Evolutionary conservation across 768 basidiomycete genomes (phyloP).

Genomic region (Boletus subcaerulescens): DNA sequence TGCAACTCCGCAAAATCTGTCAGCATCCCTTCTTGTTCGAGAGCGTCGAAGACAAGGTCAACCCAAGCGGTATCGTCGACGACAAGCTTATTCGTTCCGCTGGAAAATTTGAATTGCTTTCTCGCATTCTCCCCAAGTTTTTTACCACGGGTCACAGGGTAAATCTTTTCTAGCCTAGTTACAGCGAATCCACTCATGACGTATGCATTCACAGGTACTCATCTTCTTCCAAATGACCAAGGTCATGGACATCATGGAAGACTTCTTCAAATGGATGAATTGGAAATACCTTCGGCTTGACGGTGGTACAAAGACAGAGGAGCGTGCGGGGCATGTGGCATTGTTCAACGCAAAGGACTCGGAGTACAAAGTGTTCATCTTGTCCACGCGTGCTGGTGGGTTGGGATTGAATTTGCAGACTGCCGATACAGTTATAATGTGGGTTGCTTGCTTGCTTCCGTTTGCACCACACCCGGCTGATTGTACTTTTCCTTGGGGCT

Average conservation of each 20-base stretch:
- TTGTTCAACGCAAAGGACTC: conserved; percentile 88
- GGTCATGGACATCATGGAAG: conserved; percentile 98
- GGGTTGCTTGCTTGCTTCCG: conserved; percentile 28
- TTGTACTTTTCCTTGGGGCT: background rate
- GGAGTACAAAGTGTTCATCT: conserved; percentile 86
- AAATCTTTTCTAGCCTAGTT: conserved; percentile 15
- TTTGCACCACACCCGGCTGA: conserved; percentile 6
- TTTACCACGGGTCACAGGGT: conserved; percentile 90
- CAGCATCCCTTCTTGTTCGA: conserved; percentile 97
- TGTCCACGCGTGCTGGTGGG: conserved; percentile 93
- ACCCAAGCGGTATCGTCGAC: conserved; percentile 76
- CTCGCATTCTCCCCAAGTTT: conserved; percentile 91
- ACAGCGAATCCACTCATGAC: background rate
- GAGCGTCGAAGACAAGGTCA: conserved; percentile 92
- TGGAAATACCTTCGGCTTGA: conserved; percentile 92
- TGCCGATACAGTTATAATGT: conserved; percentile 96
- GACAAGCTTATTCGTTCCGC: conserved; percentile 82
- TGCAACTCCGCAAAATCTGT: conserved; percentile 98
- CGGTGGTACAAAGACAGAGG: conserved; percentile 94
- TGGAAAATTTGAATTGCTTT: conserved; percentile 92
- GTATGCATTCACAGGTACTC: conserved; percentile 59
- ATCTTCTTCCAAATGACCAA: conserved; percentile 99
- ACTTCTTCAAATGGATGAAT: conserved; percentile 84
- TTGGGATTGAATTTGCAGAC: conserved; percentile 93
- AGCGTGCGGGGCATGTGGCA: conserved; percentile 83